phyloP scores from a whole-genome alignment of 306 rosid species.

The Rosa multiflora region DNA sequence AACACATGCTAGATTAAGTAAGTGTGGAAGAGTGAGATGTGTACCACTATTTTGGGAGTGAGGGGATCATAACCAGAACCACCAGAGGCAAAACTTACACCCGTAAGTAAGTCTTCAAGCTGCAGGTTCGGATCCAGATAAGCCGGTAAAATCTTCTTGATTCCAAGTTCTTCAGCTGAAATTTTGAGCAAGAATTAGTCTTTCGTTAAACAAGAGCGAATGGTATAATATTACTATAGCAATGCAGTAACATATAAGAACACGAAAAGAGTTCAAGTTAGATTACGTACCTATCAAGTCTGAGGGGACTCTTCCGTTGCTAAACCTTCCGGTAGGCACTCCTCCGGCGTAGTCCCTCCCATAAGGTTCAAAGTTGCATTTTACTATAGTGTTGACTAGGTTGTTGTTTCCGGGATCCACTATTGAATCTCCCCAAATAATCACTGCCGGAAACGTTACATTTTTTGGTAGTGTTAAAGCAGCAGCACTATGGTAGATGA shows the following conservation, averaged over 20 bases:
- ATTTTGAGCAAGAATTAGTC: neutral
- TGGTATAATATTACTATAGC: neutral
- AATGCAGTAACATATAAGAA: neutral
- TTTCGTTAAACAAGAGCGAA: neutral
- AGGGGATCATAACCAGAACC: slow-evolving; percentile 78
- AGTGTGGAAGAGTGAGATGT: neutral
- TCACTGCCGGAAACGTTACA: slow-evolving; percentile 54
- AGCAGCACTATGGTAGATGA: slow-evolving; percentile 6
- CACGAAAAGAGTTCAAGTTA: neutral
- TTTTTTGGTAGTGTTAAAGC: slow-evolving; percentile 25
- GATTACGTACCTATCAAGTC: slow-evolving; percentile 46
- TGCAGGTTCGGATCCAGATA: slow-evolving; percentile 56
- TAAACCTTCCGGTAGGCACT: slow-evolving; percentile 62
- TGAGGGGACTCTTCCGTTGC: slow-evolving; percentile 65
- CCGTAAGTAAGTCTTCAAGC: slow-evolving; percentile 58
- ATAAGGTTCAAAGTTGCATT: slow-evolving; percentile 69
- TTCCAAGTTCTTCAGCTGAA: slow-evolving; percentile 57
- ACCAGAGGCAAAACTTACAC: slow-evolving; percentile 79
- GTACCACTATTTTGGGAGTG: slow-evolving; percentile 48
- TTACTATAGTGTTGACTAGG: slow-evolving; percentile 39
- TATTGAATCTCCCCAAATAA: slow-evolving; percentile 74
- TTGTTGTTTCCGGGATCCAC: slow-evolving; percentile 77
- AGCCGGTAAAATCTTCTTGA: slow-evolving; percentile 58
- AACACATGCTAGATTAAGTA: neutral
- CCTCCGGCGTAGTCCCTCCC: slow-evolving; percentile 56